Evolutionary conservation across 2,329 filamentous ascomycete genomes (phyloP).

Genomic region (Chaetoscypha palmicola): DNA sequence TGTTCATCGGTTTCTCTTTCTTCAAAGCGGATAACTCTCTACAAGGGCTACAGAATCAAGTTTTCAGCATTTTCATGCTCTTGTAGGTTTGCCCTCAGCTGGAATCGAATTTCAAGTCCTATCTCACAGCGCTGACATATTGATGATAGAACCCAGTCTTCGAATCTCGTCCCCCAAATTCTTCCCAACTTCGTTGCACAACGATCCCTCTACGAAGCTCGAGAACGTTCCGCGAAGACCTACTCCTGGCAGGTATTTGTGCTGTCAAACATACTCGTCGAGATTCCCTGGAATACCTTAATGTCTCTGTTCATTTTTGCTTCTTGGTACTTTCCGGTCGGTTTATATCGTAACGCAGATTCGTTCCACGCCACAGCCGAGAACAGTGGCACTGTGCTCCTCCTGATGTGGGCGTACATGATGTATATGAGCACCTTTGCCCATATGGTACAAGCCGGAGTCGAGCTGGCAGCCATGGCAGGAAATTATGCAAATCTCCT

Average conservation of each 20-base stretch:
- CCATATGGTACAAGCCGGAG: conserved; percentile 67
- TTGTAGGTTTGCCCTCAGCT: no score
- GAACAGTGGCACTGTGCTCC: conserved; percentile 72
- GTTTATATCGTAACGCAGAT: conserved; percentile 58
- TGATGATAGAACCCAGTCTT: conserved; percentile 56
- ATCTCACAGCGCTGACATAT: no score
- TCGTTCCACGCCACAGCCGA: conserved; percentile 53
- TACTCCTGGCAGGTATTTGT: conserved; percentile 67
- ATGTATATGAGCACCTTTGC: conserved; percentile 78
- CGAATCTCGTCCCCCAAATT: conserved; percentile 66
- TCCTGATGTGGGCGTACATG: conserved; percentile 69
- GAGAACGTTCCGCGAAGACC: conserved; percentile 70
- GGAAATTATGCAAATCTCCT: conserved; percentile 70
- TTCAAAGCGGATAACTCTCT: conserved; percentile 52
- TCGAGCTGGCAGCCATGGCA: conserved; percentile 68
- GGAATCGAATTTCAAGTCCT: no score
- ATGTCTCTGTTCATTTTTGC: conserved; percentile 70
- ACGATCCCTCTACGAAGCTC: conserved; percentile 53
- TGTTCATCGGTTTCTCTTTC: conserved; percentile 67
- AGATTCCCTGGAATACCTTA: conserved; percentile 73
- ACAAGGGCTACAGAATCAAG: conserved; percentile 61
- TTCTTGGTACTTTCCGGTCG: conserved; percentile 81
- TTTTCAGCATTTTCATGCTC: conserved; percentile 74
- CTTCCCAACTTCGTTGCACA: conserved; percentile 60
- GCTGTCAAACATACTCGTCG: conserved; percentile 69